phyloP scores from a whole-genome alignment of 2,329 filamentous ascomycete species.

The Colletotrichum sojae region DNA sequence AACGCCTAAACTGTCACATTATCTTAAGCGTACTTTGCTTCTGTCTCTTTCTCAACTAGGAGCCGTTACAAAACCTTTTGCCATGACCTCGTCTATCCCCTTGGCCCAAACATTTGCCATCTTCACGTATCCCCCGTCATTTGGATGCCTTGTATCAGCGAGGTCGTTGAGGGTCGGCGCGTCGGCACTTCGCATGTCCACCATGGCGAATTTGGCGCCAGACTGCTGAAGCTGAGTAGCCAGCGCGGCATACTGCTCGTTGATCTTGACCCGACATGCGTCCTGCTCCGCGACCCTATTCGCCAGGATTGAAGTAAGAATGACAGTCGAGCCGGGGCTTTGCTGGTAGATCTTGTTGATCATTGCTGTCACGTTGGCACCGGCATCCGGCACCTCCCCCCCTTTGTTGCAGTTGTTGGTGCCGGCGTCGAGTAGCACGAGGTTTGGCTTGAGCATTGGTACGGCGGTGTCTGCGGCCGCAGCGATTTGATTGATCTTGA shows the following conservation, averaged over 20 bases:
- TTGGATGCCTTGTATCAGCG: conserved; percentile 32
- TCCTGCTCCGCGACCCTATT: conserved; percentile 38
- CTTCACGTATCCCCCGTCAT: conserved; percentile 37
- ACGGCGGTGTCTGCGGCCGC: conserved; percentile 22
- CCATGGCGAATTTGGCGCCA: conserved; percentile 41
- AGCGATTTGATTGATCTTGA: conserved; percentile 34
- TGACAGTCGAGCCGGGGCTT: conserved; percentile 39
- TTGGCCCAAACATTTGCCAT: conserved; percentile 39
- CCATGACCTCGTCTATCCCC: conserved; percentile 37
- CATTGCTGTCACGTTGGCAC: conserved; percentile 36
- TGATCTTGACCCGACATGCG: conserved; percentile 40
- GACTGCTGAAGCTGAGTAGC: conserved; percentile 23
- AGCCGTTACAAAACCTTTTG: conserved; percentile 36
- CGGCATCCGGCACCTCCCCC: conserved; percentile 28
- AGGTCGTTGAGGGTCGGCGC: conserved; percentile 39
- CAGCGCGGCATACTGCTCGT: conserved; percentile 36
- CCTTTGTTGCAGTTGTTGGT: conserved; percentile 44
- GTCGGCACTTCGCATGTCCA: conserved; percentile 43
- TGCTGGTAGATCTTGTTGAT: conserved; percentile 38
- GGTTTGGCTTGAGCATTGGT: conserved; percentile 39
- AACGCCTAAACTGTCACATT: too few relatives aligned
- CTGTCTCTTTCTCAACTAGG: conserved; percentile 4
- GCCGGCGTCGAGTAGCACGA: conserved; percentile 43
- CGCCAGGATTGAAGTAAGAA: conserved; percentile 29
- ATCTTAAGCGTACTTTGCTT: too few relatives aligned